Base-by-base conservation (phyloP, 192 early-diverging fungal species). In the Podila epicladia region DNA sequence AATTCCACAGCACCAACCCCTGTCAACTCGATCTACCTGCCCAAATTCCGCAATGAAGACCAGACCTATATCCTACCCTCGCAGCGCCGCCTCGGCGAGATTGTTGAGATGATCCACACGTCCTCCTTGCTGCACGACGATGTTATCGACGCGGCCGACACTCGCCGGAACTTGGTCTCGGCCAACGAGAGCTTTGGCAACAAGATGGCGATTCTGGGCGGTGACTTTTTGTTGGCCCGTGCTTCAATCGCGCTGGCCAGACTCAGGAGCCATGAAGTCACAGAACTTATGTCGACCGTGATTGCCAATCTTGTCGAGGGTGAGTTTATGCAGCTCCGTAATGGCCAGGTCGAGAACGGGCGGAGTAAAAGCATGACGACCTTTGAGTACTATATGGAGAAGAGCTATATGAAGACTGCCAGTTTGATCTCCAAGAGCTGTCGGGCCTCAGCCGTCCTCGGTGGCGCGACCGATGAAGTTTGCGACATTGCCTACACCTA, bases 61-160 rank as follows among this genome's bases (percentile, higher is more conserved):
- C 65, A 80, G 38, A 69, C 77, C 7, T 69, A 55, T 4, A 94
- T 99, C 48, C 84, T 98, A 60, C 93, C 95, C 11, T 91, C 95
- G 31, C 97, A 99, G 62, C 88, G 95, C 19, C 91, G 97, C 11
- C 87, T 99, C 58, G 96, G 96, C 7, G 97, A 99, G 83, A 98
- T 99, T 64, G 94, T 94, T 0, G 97, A 99, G 83, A 96, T 99
- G 93, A 99, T 99, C 74, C 96, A 99, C 76, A 99, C 96, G 5
- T 94, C 97, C 15, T 95, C 96, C 5, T 83, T 99, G 12, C 84
- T 99, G 11, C 97, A 99, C 82, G 95, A 99, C 84, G 97, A 99
- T 78, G 84, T 85, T 13, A 87, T 87, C 57, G 96, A 97, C 76
- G 79, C 85, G 20, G 88, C 94, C 0, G 85, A 91, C 51, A 91